These are phyloP conservation scores for Flaveria linearis DNA, from an alignment of 129 eudicot species.

Conservation along the genomic window DNA sequence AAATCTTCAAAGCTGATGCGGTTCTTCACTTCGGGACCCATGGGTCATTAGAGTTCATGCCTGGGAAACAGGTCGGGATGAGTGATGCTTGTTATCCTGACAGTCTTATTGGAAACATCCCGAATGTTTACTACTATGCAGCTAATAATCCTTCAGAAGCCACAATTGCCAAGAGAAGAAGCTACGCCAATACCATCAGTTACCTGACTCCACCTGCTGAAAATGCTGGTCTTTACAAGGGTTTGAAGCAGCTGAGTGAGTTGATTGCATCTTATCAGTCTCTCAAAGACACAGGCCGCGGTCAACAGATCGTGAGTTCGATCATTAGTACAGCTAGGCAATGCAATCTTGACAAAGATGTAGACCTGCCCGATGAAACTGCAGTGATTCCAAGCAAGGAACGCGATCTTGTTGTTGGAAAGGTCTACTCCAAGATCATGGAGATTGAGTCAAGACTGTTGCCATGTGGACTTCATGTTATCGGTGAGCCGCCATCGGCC, in stretches of 20 bases:
- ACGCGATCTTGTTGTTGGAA: constrained; percentile 88
- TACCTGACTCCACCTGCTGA: constrained; percentile 99
- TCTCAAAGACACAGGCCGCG: constrained; percentile 89
- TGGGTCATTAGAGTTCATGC: constrained; percentile 98
- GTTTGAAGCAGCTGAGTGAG: constrained; percentile 96
- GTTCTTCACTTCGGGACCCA: constrained; percentile 99
- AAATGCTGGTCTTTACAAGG: constrained; percentile 98
- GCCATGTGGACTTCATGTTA: constrained; percentile 97
- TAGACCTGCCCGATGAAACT: constrained; percentile 94
- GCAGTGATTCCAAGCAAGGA: constrained; percentile 67
- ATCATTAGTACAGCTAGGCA: constrained; percentile 94
- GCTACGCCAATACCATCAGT: constrained; percentile 95
- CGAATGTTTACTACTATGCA: constrained; percentile 91
- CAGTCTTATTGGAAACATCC: constrained; percentile 94
- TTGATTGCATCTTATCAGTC: constrained; percentile 94
- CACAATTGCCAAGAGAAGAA: constrained; percentile 88
- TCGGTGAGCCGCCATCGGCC: constrained; percentile 99
- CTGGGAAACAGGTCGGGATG: constrained; percentile 99
- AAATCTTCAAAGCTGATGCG: constrained; percentile 89
- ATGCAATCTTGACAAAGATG: constrained; percentile 99
- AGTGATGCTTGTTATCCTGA: constrained; percentile 93
- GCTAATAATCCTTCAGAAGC: constrained; percentile 99
- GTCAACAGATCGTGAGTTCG: constrained; percentile 92
- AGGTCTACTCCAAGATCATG: constrained; percentile 97
- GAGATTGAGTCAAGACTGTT: constrained; percentile 92